Percentiles rank a stretch among this genome's conserved stretches.
phyloP scores from a whole-genome alignment of 768 basidiomycete genomes.

The Asterophora parasitica region DNA sequence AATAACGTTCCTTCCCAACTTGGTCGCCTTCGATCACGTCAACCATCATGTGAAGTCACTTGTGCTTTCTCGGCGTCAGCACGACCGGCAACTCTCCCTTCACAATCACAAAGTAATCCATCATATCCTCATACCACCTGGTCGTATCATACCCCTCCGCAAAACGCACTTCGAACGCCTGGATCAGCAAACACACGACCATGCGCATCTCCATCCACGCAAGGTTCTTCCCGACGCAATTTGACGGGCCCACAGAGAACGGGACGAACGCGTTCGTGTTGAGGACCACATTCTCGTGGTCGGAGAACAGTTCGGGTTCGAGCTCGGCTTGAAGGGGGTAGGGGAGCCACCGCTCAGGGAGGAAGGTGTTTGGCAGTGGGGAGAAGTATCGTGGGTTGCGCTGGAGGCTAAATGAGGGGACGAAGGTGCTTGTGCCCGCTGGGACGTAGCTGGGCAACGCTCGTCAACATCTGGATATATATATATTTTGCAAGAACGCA shows the following conservation, averaged over 20 bases:
- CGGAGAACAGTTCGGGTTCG: slow-evolving; percentile 30
- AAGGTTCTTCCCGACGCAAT: slow-evolving; percentile 39
- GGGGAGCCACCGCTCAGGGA: slow-evolving; percentile 36
- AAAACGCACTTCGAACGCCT: slow-evolving; percentile 33
- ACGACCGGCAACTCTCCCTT: slow-evolving; percentile 28
- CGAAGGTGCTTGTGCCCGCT: slow-evolving; percentile 37
- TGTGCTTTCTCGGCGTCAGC: slow-evolving; percentile 26
- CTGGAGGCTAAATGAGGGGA: slow-evolving; percentile 40
- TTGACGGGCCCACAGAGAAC: slow-evolving; percentile 37
- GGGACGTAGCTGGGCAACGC: slow-evolving; percentile 36
- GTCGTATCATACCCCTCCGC: slow-evolving; percentile 25
- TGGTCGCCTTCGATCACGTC: no score
- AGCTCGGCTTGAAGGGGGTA: slow-evolving; percentile 17
- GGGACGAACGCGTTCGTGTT: slow-evolving; percentile 35
- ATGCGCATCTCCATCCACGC: slow-evolving; percentile 38
- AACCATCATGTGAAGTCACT: no score
- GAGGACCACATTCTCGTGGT: slow-evolving; percentile 16
- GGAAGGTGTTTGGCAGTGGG: slow-evolving; percentile 38
- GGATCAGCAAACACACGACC: slow-evolving; percentile 31
- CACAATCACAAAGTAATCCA: slow-evolving; percentile 31
- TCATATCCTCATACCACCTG: slow-evolving; percentile 28
- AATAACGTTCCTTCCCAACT: no score
- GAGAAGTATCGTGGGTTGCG: slow-evolving; percentile 44
- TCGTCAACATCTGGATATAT: no score
- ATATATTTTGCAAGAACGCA: no score